Evolutionary conservation across 495 filamentous ascomycete genomes (phyloP), one percentile per base, ranked within the genome.

Genomic region (Jackrogersella minutella): DNA sequence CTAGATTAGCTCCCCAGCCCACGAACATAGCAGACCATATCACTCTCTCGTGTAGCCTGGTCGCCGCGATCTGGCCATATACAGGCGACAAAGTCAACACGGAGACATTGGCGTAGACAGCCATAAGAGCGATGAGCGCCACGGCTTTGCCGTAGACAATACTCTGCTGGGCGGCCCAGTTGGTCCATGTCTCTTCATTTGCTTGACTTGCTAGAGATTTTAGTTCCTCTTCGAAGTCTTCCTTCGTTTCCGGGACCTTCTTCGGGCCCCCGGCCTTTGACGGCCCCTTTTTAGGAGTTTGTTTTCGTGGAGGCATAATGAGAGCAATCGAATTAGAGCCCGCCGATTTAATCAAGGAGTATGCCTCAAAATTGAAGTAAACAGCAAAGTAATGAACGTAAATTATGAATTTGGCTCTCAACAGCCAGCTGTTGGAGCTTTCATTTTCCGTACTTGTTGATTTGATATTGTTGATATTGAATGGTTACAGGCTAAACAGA

Each of bases 51-150:
- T 97, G 93, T 76, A 89, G 89, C 69, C 88, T 81, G 9, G 86
- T 83, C 0, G 92, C 75, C 8, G 94, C 88, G 19, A 93, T 88
- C 13, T 88, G 85, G 19, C 94, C 94, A 78, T 96, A 98, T 17
- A 93, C 90, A 2, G 94, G 95, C 17, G 91, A 88, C 31, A 98
- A 77, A 5, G 83, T 86, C 62, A 92, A 79, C 66, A 90, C 82
- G 21, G 92, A 95, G 53, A 92, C 85, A 55, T 87, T 87, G 17
- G 92, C 91, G 62, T 85, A 90, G 43, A 90, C 73, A 1, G 91
- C 93, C n/a, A 88, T 83, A 41, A 95, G 83, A 19, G 84, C 62
- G 62, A 96, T 82, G 49, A 93, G 74, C 30, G 72, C 66, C 19
- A 66, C 33, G 1, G 75, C 66, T 55, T 73, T 74, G 57, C 72